phyloP scores from a whole-genome alignment of 306 rosid species.

The Comarum palustre region DNA sequence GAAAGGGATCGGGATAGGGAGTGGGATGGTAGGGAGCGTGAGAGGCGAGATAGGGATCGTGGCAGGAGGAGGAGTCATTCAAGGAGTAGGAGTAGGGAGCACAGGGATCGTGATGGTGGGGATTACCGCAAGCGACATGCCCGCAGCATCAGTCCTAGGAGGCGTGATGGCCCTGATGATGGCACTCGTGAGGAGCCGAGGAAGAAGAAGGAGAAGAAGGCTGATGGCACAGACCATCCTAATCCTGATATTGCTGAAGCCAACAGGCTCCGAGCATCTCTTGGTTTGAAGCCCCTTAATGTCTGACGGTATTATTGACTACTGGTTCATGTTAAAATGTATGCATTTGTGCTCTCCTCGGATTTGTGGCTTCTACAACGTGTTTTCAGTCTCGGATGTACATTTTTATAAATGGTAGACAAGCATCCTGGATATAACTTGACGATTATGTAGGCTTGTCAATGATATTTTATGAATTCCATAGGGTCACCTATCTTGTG shows the following conservation, averaged over 20 bases:
- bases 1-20: slow-evolving; percentile 59
- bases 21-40: slow-evolving; percentile 80
- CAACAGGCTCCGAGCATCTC: slow-evolving; percentile 67
- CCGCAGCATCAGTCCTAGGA: slow-evolving; percentile 67
- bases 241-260: slow-evolving; percentile 85
- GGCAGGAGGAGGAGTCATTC: slow-evolving; percentile 85
- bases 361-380: not conserved
- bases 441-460: not conserved
- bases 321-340: not conserved
- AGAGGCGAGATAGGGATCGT: slow-evolving; percentile 87
- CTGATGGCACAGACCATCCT: slow-evolving; percentile 80
- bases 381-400: not conserved
- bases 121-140: slow-evolving; percentile 74
- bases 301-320: not conserved
- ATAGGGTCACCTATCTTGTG: not conserved
- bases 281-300: slow-evolving; percentile 86
- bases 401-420: not conserved
- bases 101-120: slow-evolving; percentile 62
- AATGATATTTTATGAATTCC: not conserved
- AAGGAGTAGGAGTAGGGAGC: slow-evolving; percentile 86
- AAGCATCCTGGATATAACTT: not conserved
- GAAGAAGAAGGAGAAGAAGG: slow-evolving; percentile 70
- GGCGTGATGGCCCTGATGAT: slow-evolving; percentile 63
- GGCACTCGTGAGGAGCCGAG: slow-evolving; percentile 57
- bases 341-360: not conserved